phyloP scores from a whole-genome alignment of 768 basidiomycete genomes.

The Kwoniella sp. region DNA sequence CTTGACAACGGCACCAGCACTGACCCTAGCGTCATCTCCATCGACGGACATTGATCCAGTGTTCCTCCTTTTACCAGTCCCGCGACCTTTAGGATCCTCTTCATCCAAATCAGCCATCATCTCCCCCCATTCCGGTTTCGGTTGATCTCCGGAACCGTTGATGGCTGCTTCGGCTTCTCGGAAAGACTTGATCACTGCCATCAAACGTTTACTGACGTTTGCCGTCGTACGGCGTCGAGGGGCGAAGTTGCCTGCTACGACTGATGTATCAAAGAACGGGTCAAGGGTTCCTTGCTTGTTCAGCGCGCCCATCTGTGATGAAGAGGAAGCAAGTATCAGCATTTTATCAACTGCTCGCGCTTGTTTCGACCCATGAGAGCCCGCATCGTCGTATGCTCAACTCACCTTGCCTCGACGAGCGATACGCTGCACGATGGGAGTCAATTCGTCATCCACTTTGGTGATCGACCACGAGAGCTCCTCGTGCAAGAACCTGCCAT shows the following conservation, averaged over 20 bases:
- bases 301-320: conserved; percentile 62
- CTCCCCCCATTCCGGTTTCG: conserved; percentile 41
- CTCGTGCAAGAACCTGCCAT: conserved; percentile 66
- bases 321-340: no score
- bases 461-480: conserved; percentile 78
- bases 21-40: conserved; percentile 1
- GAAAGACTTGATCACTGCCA: conserved; percentile 58
- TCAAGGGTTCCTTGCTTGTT: conserved; percentile 78
- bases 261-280: conserved; percentile 71
- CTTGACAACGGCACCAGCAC: conserved; percentile 15
- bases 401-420: conserved; percentile 74
- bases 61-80: conserved; percentile 36
- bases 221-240: conserved; percentile 74
- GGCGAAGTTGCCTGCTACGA: conserved; percentile 69
- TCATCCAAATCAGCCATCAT: conserved; percentile 53
- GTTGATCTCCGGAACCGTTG: conserved; percentile 22
- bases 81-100: conserved; percentile 46
- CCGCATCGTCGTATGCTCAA: no score
- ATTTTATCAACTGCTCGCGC: no score
- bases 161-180: conserved; percentile 52
- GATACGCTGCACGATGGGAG: conserved; percentile 88
- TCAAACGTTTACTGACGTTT: conserved; percentile 81
- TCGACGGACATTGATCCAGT: background rate
- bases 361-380: no score
- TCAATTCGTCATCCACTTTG: conserved; percentile 86